Evolutionary conservation across 768 basidiomycete species (phyloP).

Genomic region (Mycena vulgaris): DNA sequence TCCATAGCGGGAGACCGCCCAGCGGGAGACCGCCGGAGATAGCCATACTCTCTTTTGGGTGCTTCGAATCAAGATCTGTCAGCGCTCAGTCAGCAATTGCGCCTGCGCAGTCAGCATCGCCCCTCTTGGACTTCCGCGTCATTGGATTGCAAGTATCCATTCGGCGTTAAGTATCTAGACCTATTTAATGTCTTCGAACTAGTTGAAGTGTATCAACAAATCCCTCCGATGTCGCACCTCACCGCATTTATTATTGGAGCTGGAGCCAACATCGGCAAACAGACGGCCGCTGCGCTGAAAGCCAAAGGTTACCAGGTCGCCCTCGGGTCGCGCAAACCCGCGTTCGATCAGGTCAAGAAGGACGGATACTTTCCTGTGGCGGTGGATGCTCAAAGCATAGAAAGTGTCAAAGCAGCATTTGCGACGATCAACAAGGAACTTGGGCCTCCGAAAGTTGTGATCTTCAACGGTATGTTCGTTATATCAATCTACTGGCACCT

Average conservation of each 20-base stretch:
- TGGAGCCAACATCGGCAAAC: constrained; percentile 46
- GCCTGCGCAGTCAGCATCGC: too few species aligned
- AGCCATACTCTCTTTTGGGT: too few species aligned
- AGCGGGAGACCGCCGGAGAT: too few species aligned
- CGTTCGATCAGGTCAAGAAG: constrained; percentile 10
- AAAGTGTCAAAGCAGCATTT: constrained; percentile 50
- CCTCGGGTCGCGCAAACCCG: constrained; percentile 47
- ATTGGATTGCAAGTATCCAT: too few species aligned
- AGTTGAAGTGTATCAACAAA: neutral
- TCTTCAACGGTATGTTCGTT: constrained; percentile 52
- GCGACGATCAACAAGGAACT: constrained; percentile 46
- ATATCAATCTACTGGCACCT: neutral
- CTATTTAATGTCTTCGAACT: neutral
- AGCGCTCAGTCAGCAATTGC: too few species aligned
- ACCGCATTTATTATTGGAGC: constrained; percentile 52
- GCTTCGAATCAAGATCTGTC: too few species aligned
- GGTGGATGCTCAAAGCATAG: constrained; percentile 49
- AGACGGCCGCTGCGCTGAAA: constrained; percentile 45
- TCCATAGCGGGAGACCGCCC: too few species aligned
- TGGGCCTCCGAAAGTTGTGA: constrained; percentile 55
- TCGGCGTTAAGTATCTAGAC: too few species aligned
- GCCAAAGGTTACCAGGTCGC: constrained; percentile 50
- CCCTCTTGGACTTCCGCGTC: too few species aligned
- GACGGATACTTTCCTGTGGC: constrained; percentile 45
- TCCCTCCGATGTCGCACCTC: constrained; percentile 29